Evolutionary conservation across 257 asterid species (phyloP).

Genomic region (Gardenia jasminoides): DNA sequence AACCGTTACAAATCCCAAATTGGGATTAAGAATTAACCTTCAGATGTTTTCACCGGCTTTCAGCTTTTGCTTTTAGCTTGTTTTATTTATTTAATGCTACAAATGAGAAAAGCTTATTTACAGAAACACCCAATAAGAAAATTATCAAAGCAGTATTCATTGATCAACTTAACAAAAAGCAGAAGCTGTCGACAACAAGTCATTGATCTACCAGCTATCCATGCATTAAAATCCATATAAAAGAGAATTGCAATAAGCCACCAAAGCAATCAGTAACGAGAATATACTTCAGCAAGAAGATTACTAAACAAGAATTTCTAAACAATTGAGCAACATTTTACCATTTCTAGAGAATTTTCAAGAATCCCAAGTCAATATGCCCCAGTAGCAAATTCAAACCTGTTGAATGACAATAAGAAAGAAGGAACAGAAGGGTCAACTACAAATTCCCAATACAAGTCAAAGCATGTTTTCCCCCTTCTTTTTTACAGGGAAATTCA

Average conservation of each 20-base stretch:
- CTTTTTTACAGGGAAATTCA: not conserved
- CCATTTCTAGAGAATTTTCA: slow-evolving; percentile 9
- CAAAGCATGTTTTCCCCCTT: not conserved
- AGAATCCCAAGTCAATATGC: not conserved
- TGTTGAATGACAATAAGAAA: not conserved
- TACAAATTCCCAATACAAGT: not conserved
- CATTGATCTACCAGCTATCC: not conserved
- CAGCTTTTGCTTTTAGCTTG: no score
- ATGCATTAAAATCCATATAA: not conserved
- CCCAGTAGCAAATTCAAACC: not conserved
- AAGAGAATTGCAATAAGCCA: not conserved
- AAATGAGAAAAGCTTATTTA: not conserved
- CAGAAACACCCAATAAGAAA: not conserved
- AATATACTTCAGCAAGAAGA: not conserved
- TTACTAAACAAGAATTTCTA: not conserved
- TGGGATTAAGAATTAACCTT: no score
- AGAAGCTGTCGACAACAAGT: not conserved
- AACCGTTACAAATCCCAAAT: not conserved
- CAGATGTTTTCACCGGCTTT: not conserved
- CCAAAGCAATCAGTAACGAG: slow-evolving; percentile 1
- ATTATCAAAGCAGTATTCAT: not conserved
- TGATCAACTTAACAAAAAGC: no score
- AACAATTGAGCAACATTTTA: not conserved
- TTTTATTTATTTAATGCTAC: no score
- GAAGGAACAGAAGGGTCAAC: not conserved